Evolutionary conservation across 1,139 yeast genomes (phyloP), one percentile per base, ranked within the genome.

Genomic region (Scheffersomyces segobiensis): DNA sequence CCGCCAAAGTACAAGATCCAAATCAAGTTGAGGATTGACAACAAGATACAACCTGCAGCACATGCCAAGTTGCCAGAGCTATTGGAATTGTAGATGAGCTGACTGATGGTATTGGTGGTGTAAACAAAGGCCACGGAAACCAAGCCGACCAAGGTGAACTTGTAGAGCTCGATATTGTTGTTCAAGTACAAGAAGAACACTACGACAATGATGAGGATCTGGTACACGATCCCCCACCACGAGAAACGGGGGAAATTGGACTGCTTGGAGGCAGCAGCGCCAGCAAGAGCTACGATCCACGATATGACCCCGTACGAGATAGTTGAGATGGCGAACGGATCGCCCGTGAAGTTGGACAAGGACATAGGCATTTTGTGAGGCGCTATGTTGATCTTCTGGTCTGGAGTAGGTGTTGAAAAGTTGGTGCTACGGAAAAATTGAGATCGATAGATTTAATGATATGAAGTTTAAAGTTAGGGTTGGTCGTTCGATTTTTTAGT

Each of bases 161-260:
- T 85, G 76, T 95, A 92, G 62, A 86, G 82, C 69, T 90, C 93
- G 59, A 91, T 80, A 55, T 87, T 78, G 72, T 90, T 88, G 67
- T 85, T 84, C 58, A 88, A 81, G 66, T 92, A 89, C 49, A 91
- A 77, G 51, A 86, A 69, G 39, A 87, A 74, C 55, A 93, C 80
- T 47, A 83, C 73, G 7, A 79, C 58, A 42, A 91, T 82, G 50
- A 92, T 69, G 48, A 90, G 64, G 47, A 93, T 78, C 75, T 95
- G 87, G 69, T 87, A 95, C 7, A 90, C 95, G n/a, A 95, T 75
- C 3, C 97, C 97, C 99, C 99, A 95, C 99, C 99, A 95, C 8
- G 96, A 85, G 73, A 95, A 90, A 63, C 87, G 85, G 1, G 97
- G 98, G 71, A 88, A 91, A 14, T 66, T 67, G 52, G 65, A 66